Conservation (phyloP, 2,329 filamentous ascomycete genomes). For the Arthrobotrys entomopaga region DNA sequence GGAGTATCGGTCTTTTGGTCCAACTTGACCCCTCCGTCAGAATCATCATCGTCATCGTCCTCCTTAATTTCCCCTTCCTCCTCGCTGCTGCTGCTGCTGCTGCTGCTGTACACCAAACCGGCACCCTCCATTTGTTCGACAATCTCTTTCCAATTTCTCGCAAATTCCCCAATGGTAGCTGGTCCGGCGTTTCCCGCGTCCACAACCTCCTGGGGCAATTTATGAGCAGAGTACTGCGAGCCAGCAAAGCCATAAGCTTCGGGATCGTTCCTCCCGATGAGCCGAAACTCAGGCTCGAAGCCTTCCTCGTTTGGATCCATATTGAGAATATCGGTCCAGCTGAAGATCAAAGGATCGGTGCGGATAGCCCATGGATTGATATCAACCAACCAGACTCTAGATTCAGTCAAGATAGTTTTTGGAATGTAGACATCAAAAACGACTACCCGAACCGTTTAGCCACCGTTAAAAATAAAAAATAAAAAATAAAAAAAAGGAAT, state of each 20-base stretch:
- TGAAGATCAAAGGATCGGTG: constrained; percentile 89
- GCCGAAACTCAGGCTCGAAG: constrained; percentile 77
- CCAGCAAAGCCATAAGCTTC: constrained; percentile 87
- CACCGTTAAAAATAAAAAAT: not conserved
- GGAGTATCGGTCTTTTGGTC: not conserved
- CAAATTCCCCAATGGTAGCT: constrained; percentile 82
- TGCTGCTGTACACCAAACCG: constrained; percentile 64
- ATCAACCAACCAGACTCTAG: constrained; percentile 84
- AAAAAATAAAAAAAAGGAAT: not conserved
- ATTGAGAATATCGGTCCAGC: constrained; percentile 83
- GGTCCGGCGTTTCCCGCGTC: constrained; percentile 74
- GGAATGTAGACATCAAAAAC: constrained; percentile 94
- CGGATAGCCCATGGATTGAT: constrained; percentile 93
- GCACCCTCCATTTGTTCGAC: constrained; percentile 66
- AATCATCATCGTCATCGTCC: constrained; percentile 5
- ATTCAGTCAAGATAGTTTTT: constrained; percentile 70
- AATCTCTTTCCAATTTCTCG: constrained; percentile 76
- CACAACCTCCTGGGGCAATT: constrained; percentile 80
- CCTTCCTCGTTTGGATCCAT: constrained; percentile 69
- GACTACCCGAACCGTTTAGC: too few relatives aligned
- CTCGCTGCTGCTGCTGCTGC: constrained; percentile 2
- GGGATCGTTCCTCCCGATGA: constrained; percentile 85
- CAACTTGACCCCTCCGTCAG: not conserved
- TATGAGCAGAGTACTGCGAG: constrained; percentile 92
- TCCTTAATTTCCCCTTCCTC: constrained; percentile 13